These are phyloP conservation scores for Mycena galericulata DNA, from an alignment of 768 basidiomycete genomes.

Conservation along the genomic window DNA sequence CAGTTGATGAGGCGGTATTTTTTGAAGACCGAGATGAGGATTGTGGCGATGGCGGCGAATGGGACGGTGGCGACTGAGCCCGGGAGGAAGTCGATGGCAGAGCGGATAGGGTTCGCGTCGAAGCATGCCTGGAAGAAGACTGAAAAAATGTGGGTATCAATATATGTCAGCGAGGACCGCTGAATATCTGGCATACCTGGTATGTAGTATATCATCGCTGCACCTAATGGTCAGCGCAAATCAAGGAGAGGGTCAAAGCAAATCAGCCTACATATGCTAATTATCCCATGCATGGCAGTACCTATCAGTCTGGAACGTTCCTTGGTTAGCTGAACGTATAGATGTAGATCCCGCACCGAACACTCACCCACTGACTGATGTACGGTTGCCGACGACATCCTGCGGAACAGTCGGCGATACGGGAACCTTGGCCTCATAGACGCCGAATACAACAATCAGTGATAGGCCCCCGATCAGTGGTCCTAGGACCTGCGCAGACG, in stretches of 20 bases:
- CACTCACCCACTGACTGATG: conserved; percentile 51
- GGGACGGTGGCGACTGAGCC: conserved; percentile 51
- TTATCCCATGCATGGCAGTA: conserved; percentile 39
- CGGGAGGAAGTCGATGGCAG: conserved; percentile 52
- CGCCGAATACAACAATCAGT: conserved; percentile 43
- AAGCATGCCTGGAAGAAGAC: conserved; percentile 61
- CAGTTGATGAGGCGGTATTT: conserved; percentile 49
- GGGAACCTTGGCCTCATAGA: conserved; percentile 43
- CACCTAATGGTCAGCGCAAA: conserved; percentile 22
- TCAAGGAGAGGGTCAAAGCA: neutral
- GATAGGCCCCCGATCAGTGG: conserved; percentile 54
- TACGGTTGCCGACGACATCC: conserved; percentile 44
- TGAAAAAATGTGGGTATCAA: neutral
- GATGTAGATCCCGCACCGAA: too few relatives aligned
- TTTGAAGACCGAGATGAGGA: conserved; percentile 41
- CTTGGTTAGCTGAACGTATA: neutral
- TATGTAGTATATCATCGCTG: conserved; percentile 46
- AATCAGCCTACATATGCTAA: conserved; percentile 34
- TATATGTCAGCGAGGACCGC: too few relatives aligned
- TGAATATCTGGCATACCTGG: conserved; percentile 39
- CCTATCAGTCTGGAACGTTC: conserved; percentile 41
- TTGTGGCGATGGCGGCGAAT: conserved; percentile 50
- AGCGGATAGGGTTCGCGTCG: conserved; percentile 48
- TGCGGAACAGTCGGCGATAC: conserved; percentile 41
- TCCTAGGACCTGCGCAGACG: conserved; percentile 48